Evolutionary conservation across 2,329 filamentous ascomycete species (phyloP).

Genomic region (Penicillium sp.): DNA sequence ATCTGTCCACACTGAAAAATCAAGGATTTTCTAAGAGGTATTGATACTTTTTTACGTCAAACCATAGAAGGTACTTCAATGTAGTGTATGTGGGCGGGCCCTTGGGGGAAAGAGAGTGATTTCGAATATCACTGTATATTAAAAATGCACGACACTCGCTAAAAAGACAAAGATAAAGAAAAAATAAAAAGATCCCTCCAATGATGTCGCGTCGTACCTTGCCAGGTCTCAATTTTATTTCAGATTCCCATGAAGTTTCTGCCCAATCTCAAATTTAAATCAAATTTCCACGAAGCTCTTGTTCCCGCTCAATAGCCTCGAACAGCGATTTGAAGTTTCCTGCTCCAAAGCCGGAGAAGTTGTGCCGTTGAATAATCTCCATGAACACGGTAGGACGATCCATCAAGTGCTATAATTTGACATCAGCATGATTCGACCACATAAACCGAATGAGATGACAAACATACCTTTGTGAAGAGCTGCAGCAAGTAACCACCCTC

Average conservation of each 20-base stretch:
- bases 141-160: neutral
- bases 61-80: too few species aligned
- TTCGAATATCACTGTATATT: neutral
- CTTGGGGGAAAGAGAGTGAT: too few species aligned
- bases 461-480: slow-evolving; percentile 66
- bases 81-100: too few species aligned
- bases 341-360: slow-evolving; percentile 89
- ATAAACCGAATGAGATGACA: neutral
- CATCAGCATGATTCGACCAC: neutral
- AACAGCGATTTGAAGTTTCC: slow-evolving; percentile 96
- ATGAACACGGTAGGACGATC: slow-evolving; percentile 94
- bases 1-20: too few species aligned
- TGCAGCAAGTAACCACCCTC: slow-evolving; percentile 81
- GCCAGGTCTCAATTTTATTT: neutral
- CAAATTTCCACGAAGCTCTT: slow-evolving; percentile 81
- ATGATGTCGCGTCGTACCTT: neutral
- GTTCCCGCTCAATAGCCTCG: slow-evolving; percentile 92
- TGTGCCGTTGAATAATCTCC: slow-evolving; percentile 90
- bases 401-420: slow-evolving; percentile 67
- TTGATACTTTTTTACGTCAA: too few species aligned
- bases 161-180: neutral
- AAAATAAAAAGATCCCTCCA: neutral
- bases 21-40: too few species aligned
- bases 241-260: neutral
- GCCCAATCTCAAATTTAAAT: slow-evolving; percentile 22